These are phyloP conservation scores for Linum trigynum DNA, from an alignment of 345 rosid genomes.

Conservation along the genomic window DNA sequence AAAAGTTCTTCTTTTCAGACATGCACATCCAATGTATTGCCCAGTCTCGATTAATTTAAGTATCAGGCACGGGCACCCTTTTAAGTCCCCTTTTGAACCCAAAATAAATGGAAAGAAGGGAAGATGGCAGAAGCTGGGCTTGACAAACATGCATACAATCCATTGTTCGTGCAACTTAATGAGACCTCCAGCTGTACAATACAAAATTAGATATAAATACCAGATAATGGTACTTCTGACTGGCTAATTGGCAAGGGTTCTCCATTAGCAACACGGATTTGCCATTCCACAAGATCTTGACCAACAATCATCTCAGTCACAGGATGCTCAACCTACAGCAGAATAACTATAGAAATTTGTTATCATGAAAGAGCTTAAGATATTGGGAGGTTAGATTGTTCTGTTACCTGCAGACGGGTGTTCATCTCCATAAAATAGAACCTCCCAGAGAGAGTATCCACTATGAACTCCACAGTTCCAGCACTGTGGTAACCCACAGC, in stretches of 20 bases:
- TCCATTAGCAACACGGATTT: constrained; percentile 83
- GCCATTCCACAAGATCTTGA: constrained; percentile 98
- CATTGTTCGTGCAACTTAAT: not conserved
- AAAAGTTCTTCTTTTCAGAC: not conserved
- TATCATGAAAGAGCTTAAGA: constrained; percentile 5
- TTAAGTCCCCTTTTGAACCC: no score
- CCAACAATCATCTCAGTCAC: constrained; percentile 96
- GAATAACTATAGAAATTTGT: constrained; percentile 14
- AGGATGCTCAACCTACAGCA: constrained; percentile 83
- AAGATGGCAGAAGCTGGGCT: not conserved
- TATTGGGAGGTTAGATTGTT: constrained; percentile 7
- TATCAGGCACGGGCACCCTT: no score
- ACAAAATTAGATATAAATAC: constrained; percentile 20
- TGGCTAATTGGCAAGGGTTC: constrained; percentile 76
- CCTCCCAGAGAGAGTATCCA: constrained; percentile 62
- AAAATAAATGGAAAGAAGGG: not conserved
- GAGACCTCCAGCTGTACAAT: not conserved
- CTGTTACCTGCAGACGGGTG: constrained; percentile 81
- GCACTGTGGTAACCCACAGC: constrained; percentile 94
- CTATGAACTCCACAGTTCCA: constrained; percentile 94
- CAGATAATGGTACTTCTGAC: constrained; percentile 64
- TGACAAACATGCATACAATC: not conserved
- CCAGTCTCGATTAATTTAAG: no score
- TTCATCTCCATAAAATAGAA: constrained; percentile 98
- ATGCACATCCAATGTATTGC: no score